Percentiles rank a stretch among this genome's conserved stretches.
Evolutionary conservation across 768 basidiomycete species (phyloP).

Genomic region (Pleurotus tuber-regium): DNA sequence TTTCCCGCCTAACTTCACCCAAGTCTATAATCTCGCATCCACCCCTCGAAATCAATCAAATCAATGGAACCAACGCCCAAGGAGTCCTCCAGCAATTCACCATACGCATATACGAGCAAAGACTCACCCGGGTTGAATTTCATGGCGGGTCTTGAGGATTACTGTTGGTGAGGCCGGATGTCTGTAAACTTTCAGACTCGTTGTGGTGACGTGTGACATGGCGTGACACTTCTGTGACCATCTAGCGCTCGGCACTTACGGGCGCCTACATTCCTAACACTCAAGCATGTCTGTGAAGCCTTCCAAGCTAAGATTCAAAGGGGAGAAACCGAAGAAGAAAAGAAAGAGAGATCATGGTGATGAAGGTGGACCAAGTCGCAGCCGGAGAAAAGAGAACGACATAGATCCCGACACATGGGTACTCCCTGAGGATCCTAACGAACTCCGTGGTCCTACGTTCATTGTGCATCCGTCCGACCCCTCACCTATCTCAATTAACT

Average conservation of each 20-base stretch:
- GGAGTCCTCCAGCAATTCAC: background rate
- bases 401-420: constrained; percentile 79
- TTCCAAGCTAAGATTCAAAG: constrained; percentile 85
- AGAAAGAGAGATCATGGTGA: constrained; percentile 61
- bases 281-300: constrained; percentile 38
- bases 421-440: constrained; percentile 61
- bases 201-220: constrained; percentile 18
- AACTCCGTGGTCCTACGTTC: constrained; percentile 88
- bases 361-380: constrained; percentile 42
- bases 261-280: constrained; percentile 20
- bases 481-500: constrained; percentile 72
- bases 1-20: constrained; percentile 39
- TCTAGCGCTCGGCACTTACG: constrained; percentile 3
- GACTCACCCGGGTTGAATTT: constrained; percentile 83
- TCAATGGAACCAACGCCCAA: background rate
- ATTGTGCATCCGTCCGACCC: constrained; percentile 82
- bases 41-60: constrained; percentile 38
- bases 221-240: constrained; percentile 33
- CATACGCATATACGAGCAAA: background rate
- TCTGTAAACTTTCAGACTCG: constrained; percentile 13
- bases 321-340: constrained; percentile 83
- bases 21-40: constrained; percentile 44
- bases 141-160: constrained; percentile 66
- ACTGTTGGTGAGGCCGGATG: constrained; percentile 45
- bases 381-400: constrained; percentile 53